Base-by-base conservation (phyloP, 257 asterid species). In the Anisodus acutangulus region DNA sequence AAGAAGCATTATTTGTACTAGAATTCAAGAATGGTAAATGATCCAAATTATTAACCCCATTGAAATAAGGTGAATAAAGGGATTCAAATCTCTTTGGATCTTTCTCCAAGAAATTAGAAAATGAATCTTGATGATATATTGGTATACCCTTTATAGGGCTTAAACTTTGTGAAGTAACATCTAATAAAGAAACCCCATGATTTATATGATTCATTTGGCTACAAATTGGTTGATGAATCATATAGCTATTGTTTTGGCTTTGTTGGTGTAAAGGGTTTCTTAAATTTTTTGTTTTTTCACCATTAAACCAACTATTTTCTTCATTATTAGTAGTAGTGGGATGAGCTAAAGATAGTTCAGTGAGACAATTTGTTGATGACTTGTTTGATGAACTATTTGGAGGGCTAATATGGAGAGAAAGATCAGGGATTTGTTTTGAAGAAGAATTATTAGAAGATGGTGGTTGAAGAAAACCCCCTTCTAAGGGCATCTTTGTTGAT, bases 1-100 rank as follows among this genome's bases (percentile, higher is more conserved):
- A 83, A n/a, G 88, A 41, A 66, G 88, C 90, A 83, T 31, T 31
- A 31, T 84, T 89, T 41, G 83, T 54, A 41, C 63, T 17, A 6
- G 83, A 59, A 86, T 85, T 88, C 79, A 85, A 85, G 70, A 87
- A 57, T 54, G 89, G 71, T 69, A 81, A 10, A 45, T 86, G 89
- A 84, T 89, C 92, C 64, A 88, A 81, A 26, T 17, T 70, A 70
- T 35, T 22, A 3, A 85, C 81, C 4, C 84, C 90, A 62, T 60
- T 59, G 62, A 87, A 81, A 84, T 70, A 71, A 55, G 86, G 85
- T 13, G 85, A 81, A 71, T 84, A 43, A 2, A 68, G 43, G 4
- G 86, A 83, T 13, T 66, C 81, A 85, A 82, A 59, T 86, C 87
- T 86, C 86, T 86, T 89, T 35, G 90, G 90, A 86, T 89, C 92